Base-by-base conservation (phyloP, 108 stramenopile genomes). In the Bacterosira constricta region DNA sequence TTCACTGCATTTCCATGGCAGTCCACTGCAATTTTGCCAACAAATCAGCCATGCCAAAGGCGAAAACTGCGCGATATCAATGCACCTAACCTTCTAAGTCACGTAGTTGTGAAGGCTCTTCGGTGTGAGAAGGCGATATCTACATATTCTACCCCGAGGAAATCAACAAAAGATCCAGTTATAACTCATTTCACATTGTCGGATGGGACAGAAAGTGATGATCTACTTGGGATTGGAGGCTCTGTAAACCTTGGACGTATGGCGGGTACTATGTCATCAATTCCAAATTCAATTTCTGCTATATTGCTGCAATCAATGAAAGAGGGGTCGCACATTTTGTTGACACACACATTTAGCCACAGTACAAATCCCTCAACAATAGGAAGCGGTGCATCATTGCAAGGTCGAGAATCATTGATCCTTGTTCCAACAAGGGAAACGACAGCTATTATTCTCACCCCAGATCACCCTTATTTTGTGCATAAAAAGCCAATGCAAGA, bases 51-150 rank as follows among this genome's bases (percentile, higher is more conserved):
- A 26, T 79, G 77, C 45, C 57, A 54, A 38, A 54, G 59, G 18
- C 69, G 77, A 9, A 79, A 46, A 62, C 51, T 79, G 11, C 47
- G 77, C 23, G 77, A 79, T 13, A 79, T 79, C 30, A 61, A 39
- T 1, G 30, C 44, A 26, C 65, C 38, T 29, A 67, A 79, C 57
- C 44, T 71, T 15, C 21, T 66, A 1, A 79, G 77, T 47, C 69
- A 79, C 46, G 57, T 79, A 20, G 69, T 79, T 21, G 77, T 79
- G 39, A 79, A 79, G 42, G 77, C 66, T 4, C 47, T 79, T 8
- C 69, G 77, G 21, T 79, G 77, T 52, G 77, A 79, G 41, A 60
- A 46, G 55, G 26, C 59, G n/a, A 39, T 31, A 20, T 46, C 75
- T 46, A 7, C 39, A 21, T 38, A 26, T 21, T 17, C 49, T 15